phyloP scores from a whole-genome alignment of 352 stramenopile genomes.

The Phytophthora vignae region DNA sequence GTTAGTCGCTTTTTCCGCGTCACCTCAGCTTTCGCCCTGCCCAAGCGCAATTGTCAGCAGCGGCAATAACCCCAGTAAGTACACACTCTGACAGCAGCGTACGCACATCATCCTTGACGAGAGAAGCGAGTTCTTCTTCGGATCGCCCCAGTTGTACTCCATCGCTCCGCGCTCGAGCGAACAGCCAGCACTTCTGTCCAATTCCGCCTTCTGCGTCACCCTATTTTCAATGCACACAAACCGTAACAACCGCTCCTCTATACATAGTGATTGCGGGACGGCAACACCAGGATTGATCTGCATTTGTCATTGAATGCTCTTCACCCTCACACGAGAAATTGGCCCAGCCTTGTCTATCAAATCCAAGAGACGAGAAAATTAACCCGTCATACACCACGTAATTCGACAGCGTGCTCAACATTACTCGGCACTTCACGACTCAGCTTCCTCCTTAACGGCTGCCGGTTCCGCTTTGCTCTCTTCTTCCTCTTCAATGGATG shows the following conservation, averaged over 20 bases:
- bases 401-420: conserved; percentile 1
- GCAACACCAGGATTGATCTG: background rate
- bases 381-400: conserved; percentile 1
- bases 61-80: background rate
- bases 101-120: conserved; percentile 81
- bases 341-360: background rate
- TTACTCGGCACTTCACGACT: conserved; percentile 9
- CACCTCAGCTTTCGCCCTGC: conserved; percentile 74
- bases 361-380: background rate
- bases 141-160: conserved; percentile 88
- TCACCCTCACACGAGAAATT: background rate
- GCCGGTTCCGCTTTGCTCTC: conserved; percentile 10
- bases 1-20: conserved; percentile 75
- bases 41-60: background rate
- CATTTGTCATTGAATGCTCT: background rate
- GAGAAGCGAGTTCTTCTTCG: conserved; percentile 81
- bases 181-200: background rate
- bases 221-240: conserved; percentile 25
- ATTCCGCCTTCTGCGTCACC: background rate
- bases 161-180: conserved; percentile 28
- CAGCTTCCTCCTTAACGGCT: conserved; percentile 24
- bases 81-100: background rate
- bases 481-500: conserved; percentile 24
- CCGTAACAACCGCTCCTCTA: conserved; percentile 21
- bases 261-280: conserved; percentile 18